Evolutionary conservation across 495 filamentous ascomycete genomes (phyloP).

Genomic region (Aspergillus cavernicola): DNA sequence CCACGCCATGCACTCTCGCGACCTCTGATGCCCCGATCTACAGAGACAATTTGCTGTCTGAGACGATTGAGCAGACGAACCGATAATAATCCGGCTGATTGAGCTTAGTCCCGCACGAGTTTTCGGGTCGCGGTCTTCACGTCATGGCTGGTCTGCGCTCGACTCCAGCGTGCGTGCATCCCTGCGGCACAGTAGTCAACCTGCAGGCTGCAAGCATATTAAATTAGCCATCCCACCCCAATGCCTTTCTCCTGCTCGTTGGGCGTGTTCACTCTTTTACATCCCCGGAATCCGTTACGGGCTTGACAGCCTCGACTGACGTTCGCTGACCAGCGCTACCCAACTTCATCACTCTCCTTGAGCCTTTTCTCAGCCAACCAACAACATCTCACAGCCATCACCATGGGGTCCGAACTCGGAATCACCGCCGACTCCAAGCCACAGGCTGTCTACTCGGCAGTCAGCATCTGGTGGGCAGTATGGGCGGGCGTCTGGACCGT

Average conservation of each 20-base stretch:
- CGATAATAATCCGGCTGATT: no score
- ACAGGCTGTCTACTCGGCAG: slow-evolving; percentile 19
- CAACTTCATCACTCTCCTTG: slow-evolving; percentile 33
- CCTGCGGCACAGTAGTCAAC: no score
- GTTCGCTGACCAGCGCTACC: slow-evolving; percentile 15
- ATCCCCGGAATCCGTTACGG: neutral
- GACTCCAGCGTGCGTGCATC: neutral
- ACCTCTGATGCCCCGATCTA: no score
- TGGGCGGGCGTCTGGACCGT: slow-evolving; percentile 51
- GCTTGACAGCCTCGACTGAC: neutral
- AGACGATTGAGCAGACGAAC: no score
- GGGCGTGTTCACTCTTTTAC: slow-evolving; percentile 6
- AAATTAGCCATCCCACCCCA: neutral
- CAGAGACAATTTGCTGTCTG: no score
- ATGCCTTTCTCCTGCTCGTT: neutral
- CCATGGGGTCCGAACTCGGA: slow-evolving; percentile 38
- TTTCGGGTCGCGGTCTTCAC: neutral
- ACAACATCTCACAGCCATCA: no score
- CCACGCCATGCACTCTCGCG: no score
- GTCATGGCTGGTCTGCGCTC: no score
- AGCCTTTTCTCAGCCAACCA: slow-evolving; percentile 14
- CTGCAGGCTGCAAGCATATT: neutral
- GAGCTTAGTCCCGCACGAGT: no score
- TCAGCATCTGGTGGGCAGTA: slow-evolving; percentile 33
- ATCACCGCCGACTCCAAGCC: slow-evolving; percentile 28